Base-by-base conservation (phyloP, 345 rosid genomes). In the Nasturtium officinale region DNA sequence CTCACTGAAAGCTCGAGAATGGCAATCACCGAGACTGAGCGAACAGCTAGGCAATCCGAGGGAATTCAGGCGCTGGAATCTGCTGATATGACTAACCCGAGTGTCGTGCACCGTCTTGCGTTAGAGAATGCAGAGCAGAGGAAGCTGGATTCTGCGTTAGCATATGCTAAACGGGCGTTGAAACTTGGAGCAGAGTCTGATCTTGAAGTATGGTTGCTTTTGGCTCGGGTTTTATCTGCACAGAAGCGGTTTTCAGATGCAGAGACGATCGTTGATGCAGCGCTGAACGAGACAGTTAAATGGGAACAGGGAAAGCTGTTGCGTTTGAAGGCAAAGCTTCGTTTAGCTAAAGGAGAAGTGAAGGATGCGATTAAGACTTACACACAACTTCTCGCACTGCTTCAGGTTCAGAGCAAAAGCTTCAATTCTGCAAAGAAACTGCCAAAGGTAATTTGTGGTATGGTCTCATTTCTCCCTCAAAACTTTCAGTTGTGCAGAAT, bases 221-320 rank as follows among this genome's bases (percentile, higher is more conserved):
- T 91, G 79, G 86, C 87, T 45, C 90, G 96, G 50, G 81, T 91
- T 79, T 82, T 89, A 61, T 91, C 97, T 0, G 96, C 96, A 42
- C 87, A 84, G 79, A 86, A 85, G 67, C 82, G 73, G 71, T 86
- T 77, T 69, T 47, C 56, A 25, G 91, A 86, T 42, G 91, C 90
- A 11, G 97, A 87, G 82, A 79, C 72, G 7, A 71, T 87, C 18
- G 78, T 86, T 20, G 80, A 58, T 66, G 88, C 86, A 3, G 96
- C 91, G 13, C 76, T 91, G 75, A 89, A 89, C 10, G 89, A 89
- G 73, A 85, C 90, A 38, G 88, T 85, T 52, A 86, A 83, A 72
- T 91, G 91, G 96, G 92, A 89, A 53, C 96, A 91, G 42, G 92
- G 92, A 77, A 92, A 86, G 69, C 79, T 91, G 62, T 81, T 91